These are phyloP conservation scores for Agrostemma githago DNA, from an alignment of 148 eudicot species.

Conservation along the genomic window DNA sequence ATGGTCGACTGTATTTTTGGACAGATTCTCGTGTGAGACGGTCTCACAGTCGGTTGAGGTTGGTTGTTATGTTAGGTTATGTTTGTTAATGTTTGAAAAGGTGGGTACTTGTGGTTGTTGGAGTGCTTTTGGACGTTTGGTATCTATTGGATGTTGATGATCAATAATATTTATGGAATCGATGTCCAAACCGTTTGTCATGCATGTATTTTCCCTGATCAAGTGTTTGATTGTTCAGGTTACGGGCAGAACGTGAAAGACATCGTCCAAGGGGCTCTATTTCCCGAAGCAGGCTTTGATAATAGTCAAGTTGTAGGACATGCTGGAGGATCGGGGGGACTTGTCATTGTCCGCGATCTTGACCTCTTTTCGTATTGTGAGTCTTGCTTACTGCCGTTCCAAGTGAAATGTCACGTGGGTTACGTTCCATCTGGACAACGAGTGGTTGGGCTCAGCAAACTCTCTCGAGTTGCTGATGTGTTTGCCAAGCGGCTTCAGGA, in stretches of 20 bases:
- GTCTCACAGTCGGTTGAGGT: too few relatives aligned
- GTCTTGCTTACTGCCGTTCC: constrained; percentile 86
- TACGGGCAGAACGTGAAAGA: constrained; percentile 66
- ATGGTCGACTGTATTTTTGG: not conserved
- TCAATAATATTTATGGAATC: not conserved
- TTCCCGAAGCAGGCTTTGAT: constrained; percentile 84
- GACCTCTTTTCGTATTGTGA: constrained; percentile 89
- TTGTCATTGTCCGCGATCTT: constrained; percentile 83
- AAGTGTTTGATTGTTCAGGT: constrained; percentile 35
- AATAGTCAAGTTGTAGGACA: constrained; percentile 43
- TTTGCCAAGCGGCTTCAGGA: constrained; percentile 86
- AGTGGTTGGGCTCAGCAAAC: constrained; percentile 18
- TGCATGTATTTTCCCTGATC: not conserved
- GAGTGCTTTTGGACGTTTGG: not conserved
- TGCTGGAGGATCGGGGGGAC: constrained; percentile 94
- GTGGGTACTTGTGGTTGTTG: constrained; percentile 3
- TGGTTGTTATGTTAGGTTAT: not conserved
- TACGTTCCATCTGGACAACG: constrained; percentile 15
- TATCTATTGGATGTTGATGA: not conserved
- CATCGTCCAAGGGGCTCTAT: constrained; percentile 81
- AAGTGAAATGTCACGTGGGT: constrained; percentile 57
- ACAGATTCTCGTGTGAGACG: too few relatives aligned
- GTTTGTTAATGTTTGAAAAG: constrained; percentile 5
- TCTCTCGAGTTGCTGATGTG: constrained; percentile 60
- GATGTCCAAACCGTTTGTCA: not conserved